A percentile compares a stretch with the other conserved stretches of the same genome.
Conservation (phyloP, 257 asterid genomes). For the Solanum lycopersicoides region DNA sequence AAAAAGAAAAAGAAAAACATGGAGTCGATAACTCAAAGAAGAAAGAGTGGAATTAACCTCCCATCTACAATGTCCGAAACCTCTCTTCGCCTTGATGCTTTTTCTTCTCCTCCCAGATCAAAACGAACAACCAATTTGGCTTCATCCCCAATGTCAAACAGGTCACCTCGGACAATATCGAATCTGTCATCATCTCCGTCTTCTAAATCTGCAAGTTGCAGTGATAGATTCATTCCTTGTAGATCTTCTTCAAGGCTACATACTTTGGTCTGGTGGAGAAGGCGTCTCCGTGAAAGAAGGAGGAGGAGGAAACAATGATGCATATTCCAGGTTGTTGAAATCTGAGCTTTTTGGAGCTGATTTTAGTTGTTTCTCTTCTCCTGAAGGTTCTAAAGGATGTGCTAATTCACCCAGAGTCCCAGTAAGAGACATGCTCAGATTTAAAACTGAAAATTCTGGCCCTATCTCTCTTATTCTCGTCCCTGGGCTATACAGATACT, state of each 20-base stretch:
- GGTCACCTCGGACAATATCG: constrained; percentile 91
- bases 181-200: constrained; percentile 72
- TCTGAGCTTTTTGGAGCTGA: constrained; percentile 93
- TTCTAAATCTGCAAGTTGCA: constrained; percentile 56
- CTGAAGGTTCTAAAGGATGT: constrained; percentile 58
- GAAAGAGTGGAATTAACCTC: constrained; percentile 76
- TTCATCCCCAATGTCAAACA: constrained; percentile 54
- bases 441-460: constrained; percentile 79
- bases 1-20: constrained; percentile 2
- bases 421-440: constrained; percentile 87
- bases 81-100: constrained; percentile 51
- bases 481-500: constrained; percentile 45
- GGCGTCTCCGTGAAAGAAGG: constrained; percentile 83
- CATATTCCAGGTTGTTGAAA: constrained; percentile 66
- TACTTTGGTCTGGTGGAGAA: constrained; percentile 87
- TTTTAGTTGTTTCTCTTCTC: constrained; percentile 61
- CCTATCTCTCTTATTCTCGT: constrained; percentile 82
- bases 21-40: constrained; percentile 53
- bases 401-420: constrained; percentile 66
- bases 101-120: constrained; percentile 18
- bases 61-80: constrained; percentile 76
- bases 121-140: constrained; percentile 22
- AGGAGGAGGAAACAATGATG: constrained; percentile 56
- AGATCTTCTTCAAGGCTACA: constrained; percentile 94
- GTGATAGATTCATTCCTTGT: constrained; percentile 96